Evolutionary conservation across 2,329 filamentous ascomycete genomes (phyloP).

Genomic region (Pseudocercospora pini-densiflorae): DNA sequence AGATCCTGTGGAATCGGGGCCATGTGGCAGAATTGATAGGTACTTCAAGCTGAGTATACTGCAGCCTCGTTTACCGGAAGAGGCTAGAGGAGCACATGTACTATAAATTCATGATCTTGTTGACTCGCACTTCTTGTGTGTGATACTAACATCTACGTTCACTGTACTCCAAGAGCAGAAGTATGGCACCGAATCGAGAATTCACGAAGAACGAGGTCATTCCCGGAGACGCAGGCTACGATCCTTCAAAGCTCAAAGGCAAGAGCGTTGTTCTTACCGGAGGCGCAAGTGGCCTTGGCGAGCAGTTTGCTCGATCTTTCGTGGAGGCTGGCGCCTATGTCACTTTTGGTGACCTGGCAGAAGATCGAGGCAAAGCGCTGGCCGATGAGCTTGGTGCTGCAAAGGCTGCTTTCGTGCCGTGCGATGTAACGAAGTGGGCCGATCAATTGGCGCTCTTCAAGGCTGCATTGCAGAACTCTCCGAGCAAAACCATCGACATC

Average conservation of each 20-base stretch:
- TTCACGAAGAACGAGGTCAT: conserved; percentile 29
- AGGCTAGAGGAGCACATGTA: neutral
- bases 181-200: conserved; percentile 16
- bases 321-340: conserved; percentile 41
- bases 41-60: neutral
- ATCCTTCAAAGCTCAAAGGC: conserved; percentile 45
- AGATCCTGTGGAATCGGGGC: neutral
- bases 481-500: conserved; percentile 27
- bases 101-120: neutral
- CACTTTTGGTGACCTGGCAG: conserved; percentile 42
- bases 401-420: conserved; percentile 37
- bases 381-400: conserved; percentile 39
- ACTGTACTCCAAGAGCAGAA: neutral
- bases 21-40: neutral
- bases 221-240: conserved; percentile 42
- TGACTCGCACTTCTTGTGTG: neutral
- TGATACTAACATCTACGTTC: neutral
- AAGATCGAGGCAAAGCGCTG: conserved; percentile 34
- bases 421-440: conserved; percentile 38
- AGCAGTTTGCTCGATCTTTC: conserved; percentile 40
- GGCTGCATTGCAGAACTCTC: conserved; percentile 24
- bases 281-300: conserved; percentile 48
- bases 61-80: neutral
- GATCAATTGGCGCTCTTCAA: conserved; percentile 39
- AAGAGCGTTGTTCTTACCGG: conserved; percentile 57